A percentile compares a stretch with the other conserved stretches of the same genome.
Conservation (phyloP, 2,329 filamentous ascomycete genomes). For the Cytospora leucostoma region DNA sequence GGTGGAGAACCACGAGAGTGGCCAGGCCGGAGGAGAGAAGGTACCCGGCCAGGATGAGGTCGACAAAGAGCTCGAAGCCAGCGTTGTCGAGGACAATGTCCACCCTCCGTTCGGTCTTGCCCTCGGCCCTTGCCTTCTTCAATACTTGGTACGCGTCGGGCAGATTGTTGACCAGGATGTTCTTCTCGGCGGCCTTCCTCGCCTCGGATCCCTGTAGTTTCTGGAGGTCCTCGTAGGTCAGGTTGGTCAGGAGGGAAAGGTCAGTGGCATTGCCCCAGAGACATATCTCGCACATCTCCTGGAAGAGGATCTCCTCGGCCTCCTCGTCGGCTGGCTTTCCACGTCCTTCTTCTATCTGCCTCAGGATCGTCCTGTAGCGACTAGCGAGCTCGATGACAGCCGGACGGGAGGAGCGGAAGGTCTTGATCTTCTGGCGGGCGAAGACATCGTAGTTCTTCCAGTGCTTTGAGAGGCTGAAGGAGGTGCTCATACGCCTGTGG, state of each 20-base stretch:
- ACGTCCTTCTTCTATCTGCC: constrained; percentile 60
- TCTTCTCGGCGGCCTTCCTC: constrained; percentile 83
- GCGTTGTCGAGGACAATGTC: constrained; percentile 97
- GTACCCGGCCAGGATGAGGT: constrained; percentile 89
- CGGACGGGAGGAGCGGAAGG: constrained; percentile 87
- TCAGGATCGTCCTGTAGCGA: constrained; percentile 59
- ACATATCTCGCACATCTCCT: constrained; percentile 94
- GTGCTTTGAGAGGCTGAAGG: constrained; percentile 73
- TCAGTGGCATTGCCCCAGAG: constrained; percentile 98
- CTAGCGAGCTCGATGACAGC: constrained; percentile 52
- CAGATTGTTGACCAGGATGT: constrained; percentile 89
- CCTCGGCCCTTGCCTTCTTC: constrained; percentile 31
- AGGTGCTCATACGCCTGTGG: constrained; percentile 70
- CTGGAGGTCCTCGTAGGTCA: constrained; percentile 95
- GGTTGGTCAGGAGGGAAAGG: constrained; percentile 82
- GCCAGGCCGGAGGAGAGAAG: constrained; percentile 82
- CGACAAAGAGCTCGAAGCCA: constrained; percentile 95
- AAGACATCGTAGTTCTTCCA: constrained; percentile 95
- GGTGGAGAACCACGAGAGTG: constrained; percentile 83
- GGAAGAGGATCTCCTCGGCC: constrained; percentile 77
- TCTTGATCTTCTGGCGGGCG: constrained; percentile 83
- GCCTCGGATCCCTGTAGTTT: constrained; percentile 90
- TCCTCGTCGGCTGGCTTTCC: constrained; percentile 59
- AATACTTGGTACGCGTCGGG: constrained; percentile 38
- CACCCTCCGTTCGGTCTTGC: constrained; percentile 67